Evolutionary conservation across 2,329 filamentous ascomycete genomes (phyloP).

Genomic region (Aspergillus sp.): DNA sequence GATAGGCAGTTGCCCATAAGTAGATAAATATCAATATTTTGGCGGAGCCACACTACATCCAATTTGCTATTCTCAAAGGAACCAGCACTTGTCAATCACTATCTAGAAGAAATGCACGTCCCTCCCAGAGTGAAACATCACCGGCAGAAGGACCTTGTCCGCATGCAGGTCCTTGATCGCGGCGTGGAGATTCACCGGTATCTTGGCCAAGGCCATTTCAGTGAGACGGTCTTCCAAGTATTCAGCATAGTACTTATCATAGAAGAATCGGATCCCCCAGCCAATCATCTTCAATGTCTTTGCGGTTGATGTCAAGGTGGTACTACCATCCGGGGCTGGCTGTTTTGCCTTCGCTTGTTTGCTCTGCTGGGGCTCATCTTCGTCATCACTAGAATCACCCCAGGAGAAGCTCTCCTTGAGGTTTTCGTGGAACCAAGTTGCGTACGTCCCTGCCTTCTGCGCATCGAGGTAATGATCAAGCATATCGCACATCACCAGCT

Average conservation of each 20-base stretch:
- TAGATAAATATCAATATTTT: neutral
- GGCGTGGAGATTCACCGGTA: conserved; percentile 7
- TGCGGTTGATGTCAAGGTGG: neutral
- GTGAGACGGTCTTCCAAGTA: neutral
- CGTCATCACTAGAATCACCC: neutral
- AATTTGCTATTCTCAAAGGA: neutral
- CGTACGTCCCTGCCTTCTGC: neutral
- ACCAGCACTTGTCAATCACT: neutral
- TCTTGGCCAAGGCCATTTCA: neutral
- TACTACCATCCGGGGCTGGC: neutral
- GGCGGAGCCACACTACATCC: neutral
- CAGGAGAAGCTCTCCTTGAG: neutral
- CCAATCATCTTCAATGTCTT: neutral
- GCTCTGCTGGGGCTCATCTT: neutral
- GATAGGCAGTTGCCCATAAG: neutral
- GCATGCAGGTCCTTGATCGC: conserved; percentile 7
- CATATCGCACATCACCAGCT: conserved; percentile 13
- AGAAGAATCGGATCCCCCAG: neutral
- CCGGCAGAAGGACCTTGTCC: neutral
- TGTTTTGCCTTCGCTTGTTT: neutral
- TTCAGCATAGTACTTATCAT: neutral
- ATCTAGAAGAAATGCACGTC: conserved; percentile 13
- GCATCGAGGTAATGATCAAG: conserved; percentile 7
- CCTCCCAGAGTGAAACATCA: conserved; percentile 13
- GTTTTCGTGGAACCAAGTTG: neutral